Evolutionary conservation across 345 rosid genomes (phyloP).

Genomic region (Brassica rapa): DNA sequence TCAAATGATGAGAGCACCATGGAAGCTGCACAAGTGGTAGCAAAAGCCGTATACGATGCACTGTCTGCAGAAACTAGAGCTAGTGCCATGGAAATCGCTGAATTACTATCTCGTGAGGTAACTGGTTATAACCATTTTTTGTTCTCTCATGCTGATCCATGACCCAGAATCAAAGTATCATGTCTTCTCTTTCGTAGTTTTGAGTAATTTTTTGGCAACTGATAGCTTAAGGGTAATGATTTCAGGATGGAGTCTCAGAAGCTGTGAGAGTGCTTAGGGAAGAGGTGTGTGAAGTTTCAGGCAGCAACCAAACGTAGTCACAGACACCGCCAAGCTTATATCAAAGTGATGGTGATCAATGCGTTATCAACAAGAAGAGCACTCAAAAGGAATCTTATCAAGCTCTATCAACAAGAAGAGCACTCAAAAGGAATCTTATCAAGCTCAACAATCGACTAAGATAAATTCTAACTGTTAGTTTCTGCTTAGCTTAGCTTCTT

Average conservation of each 20-base stretch:
- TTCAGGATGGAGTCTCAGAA: slow-evolving; percentile 80
- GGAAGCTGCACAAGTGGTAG: slow-evolving; percentile 55
- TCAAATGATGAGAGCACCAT: slow-evolving; percentile 41
- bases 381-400: no score
- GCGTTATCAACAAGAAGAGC: background rate
- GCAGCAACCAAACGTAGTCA: slow-evolving; percentile 17
- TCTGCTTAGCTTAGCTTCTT: background rate
- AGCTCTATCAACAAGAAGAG: no score
- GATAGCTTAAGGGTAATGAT: slow-evolving; percentile 11
- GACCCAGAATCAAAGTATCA: background rate
- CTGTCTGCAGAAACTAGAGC: slow-evolving; percentile 53
- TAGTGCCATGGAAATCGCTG: slow-evolving; percentile 56
- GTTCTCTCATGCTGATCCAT: background rate
- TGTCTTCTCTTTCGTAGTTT: background rate
- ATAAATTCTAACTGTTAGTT: no score
- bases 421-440: no score
- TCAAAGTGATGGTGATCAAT: slow-evolving; percentile 16
- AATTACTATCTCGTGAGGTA: slow-evolving; percentile 71
- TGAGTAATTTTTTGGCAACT: slow-evolving; percentile 11
- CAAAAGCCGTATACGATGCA: slow-evolving; percentile 58
- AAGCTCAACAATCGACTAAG: no score
- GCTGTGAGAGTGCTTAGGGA: slow-evolving; percentile 71
- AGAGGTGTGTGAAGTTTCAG: slow-evolving; percentile 44
- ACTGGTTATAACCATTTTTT: background rate
- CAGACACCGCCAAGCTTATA: background rate